Evolutionary conservation across 2,329 filamentous ascomycete genomes (phyloP).

Genomic region (Aspergillus eucalypticola): DNA sequence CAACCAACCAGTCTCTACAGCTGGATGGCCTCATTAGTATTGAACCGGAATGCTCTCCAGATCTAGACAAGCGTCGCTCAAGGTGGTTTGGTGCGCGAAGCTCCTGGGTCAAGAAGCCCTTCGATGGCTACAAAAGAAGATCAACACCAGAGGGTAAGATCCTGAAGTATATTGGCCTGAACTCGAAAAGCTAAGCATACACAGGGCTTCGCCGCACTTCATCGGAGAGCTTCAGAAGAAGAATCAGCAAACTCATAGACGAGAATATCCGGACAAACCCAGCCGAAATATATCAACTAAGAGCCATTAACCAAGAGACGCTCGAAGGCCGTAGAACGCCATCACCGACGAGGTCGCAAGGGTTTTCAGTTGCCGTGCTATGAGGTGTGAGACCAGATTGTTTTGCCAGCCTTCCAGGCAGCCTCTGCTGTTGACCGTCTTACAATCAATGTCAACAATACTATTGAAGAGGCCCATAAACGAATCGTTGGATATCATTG

Average conservation of each 20-base stretch:
- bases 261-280: conserved; percentile 30
- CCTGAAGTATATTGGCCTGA: background rate
- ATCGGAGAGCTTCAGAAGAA: conserved; percentile 36
- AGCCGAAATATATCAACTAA: conserved; percentile 27
- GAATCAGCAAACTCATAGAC: conserved; percentile 36
- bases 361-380: background rate
- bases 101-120: conserved; percentile 24
- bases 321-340: conserved; percentile 1
- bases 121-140: conserved; percentile 15
- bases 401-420: background rate
- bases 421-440: too few species aligned
- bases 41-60: background rate
- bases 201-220: conserved; percentile 29
- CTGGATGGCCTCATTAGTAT: conserved; percentile 1
- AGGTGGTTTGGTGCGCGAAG: conserved; percentile 19
- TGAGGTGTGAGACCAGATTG: background rate
- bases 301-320: conserved; percentile 13
- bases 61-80: conserved; percentile 11
- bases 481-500: background rate
- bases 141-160: conserved; percentile 16
- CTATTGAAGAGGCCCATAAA: too few species aligned
- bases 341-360: conserved; percentile 1
- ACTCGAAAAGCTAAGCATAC: background rate
- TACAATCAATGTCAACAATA: background rate
- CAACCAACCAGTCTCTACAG: conserved; percentile 3